A percentile compares a stretch with the other conserved stretches of the same genome.
Evolutionary conservation across 2,329 filamentous ascomycete species (phyloP).

Genomic region (Diaporthe sp.): DNA sequence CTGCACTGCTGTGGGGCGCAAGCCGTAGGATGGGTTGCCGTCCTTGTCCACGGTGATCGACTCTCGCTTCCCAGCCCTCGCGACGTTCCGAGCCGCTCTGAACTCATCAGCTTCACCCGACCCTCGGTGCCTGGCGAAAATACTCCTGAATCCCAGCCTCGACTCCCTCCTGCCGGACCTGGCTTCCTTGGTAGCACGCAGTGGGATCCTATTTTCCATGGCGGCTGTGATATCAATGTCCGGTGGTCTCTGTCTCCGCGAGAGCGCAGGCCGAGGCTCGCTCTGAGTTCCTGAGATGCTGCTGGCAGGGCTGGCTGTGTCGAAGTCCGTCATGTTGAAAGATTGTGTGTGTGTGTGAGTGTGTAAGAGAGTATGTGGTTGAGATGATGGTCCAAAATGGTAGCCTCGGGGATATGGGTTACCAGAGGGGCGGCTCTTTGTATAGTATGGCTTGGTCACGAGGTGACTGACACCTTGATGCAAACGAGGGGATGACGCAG

Average conservation of each 20-base stretch:
- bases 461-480: constrained; percentile 14
- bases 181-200: constrained; percentile 50
- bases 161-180: constrained; percentile 61
- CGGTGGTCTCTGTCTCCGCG: constrained; percentile 52
- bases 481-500: constrained; percentile 29
- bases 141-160: constrained; percentile 59
- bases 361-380: not conserved
- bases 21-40: constrained; percentile 25
- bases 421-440: not conserved
- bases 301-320: not conserved
- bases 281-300: constrained; percentile 3
- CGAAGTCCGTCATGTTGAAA: constrained; percentile 18
- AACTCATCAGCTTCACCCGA: constrained; percentile 47
- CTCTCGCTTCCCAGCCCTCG: constrained; percentile 20
- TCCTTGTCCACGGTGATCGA: constrained; percentile 4
- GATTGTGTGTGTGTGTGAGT: not conserved
- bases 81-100: constrained; percentile 10
- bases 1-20: constrained; percentile 23
- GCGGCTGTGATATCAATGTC: constrained; percentile 44
- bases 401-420: not conserved
- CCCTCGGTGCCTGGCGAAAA: constrained; percentile 60
- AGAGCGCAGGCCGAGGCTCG: constrained; percentile 36
- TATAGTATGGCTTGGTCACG: constrained; percentile 26
- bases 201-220: constrained; percentile 52
- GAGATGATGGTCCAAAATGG: not conserved